A percentile compares a stretch with the other conserved stretches of the same genome.
These are phyloP conservation scores for Hypholoma sublateritium DNA, from an alignment of 768 basidiomycete genomes.

Conservation along the genomic window DNA sequence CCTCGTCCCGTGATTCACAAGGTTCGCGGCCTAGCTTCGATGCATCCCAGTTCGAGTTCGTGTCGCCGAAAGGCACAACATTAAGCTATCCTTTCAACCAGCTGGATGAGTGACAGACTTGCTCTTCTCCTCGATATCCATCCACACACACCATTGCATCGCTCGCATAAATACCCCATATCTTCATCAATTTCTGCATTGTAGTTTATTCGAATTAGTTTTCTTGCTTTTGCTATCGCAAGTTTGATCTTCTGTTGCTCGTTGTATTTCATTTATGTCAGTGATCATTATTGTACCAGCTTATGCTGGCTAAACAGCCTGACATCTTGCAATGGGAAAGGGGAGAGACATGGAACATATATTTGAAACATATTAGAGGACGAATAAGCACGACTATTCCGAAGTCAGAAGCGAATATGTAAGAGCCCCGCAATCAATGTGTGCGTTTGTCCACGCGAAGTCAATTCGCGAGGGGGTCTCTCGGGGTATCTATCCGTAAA, in stretches of 20 bases:
- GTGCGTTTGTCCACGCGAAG: slow-evolving; percentile 11
- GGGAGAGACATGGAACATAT: slow-evolving; percentile 10
- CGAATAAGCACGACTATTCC: slow-evolving; percentile 4
- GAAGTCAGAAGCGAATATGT: background rate
- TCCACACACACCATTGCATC: background rate
- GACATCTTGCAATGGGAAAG: background rate
- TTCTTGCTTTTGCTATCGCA: slow-evolving; percentile 10
- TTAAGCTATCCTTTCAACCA: slow-evolving; percentile 60
- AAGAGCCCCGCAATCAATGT: slow-evolving; percentile 2
- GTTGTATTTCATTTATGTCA: background rate
- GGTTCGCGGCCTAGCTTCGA: slow-evolving; percentile 57
- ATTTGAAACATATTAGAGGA: slow-evolving; percentile 20
- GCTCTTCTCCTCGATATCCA: slow-evolving; percentile 1
- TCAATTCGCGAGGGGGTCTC: slow-evolving; percentile 23
- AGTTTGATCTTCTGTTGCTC: background rate
- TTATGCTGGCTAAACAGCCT: background rate
- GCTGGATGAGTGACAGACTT: slow-evolving; percentile 39
- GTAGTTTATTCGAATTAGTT: slow-evolving; percentile 16
- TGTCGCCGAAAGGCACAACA: slow-evolving; percentile 48
- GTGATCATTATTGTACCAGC: background rate
- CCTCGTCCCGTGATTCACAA: slow-evolving; percentile 42
- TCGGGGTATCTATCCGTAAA: slow-evolving; percentile 11
- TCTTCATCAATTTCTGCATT: slow-evolving; percentile 15
- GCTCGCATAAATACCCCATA: slow-evolving; percentile 11
- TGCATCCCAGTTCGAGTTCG: slow-evolving; percentile 65